Base-by-base conservation (phyloP, 73 alveolate genomes). In the Stentor coeruleus region DNA sequence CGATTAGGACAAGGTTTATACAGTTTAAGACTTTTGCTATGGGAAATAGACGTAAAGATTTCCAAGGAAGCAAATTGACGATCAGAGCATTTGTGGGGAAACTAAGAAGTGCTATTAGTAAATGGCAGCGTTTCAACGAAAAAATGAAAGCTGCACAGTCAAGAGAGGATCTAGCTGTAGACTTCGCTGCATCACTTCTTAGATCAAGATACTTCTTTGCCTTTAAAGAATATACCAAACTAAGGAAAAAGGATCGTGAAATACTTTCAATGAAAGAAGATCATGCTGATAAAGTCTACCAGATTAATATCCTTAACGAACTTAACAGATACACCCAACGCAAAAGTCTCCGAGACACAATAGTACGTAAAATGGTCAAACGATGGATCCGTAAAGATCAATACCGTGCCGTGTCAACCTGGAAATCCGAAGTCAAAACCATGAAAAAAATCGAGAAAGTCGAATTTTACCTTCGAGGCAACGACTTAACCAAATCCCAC, bases 121-220 rank as follows among this genome's bases (percentile, higher is more conserved):
- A 57, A 57, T 57, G 73, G 73, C 15, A n/a, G 28, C 15, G 73
- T 20, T 57, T 57, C 28, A 57, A n/a, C 28, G 73, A 57, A 20
- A 57, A 57, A 57, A 57, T 57, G 73, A 57, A 31, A 2, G 15
- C 28, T 57, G 73, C 15, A 31, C 73, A 57, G 73, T 37, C 79
- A 20, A 26, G 14, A 26, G 79, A 66, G 14, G 79, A 66, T 33
- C 37, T 66, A 40, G n/a, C 79, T 20, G 14, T 26, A 14, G 79
- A 66, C 37, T 66, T 66, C 39, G 79, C 79, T 26, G 79, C 79
- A 28, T 37, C 33, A 28, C n/a, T 66, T 20, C 79, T 66, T 20
- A 66, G 33, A 33, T 37, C 26, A 26, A 31, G n/a, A 11, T 66
- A 26, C 37, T 66, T 66, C 33, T 28, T 20, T 20, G 79, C 42